Conservation (phyloP, 2,329 filamentous ascomycete species). For the Aspergillus texensis region DNA sequence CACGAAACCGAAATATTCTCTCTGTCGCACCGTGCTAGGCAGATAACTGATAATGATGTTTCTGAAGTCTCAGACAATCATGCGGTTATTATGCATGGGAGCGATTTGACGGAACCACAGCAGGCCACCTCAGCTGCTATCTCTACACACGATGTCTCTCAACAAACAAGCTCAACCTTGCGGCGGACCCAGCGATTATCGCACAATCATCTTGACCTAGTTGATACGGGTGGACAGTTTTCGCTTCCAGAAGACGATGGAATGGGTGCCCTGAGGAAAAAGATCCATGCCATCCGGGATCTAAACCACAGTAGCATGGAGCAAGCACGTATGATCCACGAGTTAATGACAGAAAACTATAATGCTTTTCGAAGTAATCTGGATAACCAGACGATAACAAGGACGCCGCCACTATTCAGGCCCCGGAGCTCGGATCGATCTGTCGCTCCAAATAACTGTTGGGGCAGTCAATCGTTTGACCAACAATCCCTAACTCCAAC, state of each 20-base stretch:
- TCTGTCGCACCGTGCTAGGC: neutral
- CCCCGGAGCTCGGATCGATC: conserved; percentile 29
- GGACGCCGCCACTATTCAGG: conserved; percentile 29
- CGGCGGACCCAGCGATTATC: conserved; percentile 4
- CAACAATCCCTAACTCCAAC: conserved; percentile 29
- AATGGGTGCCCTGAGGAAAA: conserved; percentile 67
- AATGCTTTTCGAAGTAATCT: conserved; percentile 45
- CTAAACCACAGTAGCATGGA: conserved; percentile 61
- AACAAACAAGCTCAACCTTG: neutral
- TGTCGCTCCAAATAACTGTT: conserved; percentile 34
- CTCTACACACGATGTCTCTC: conserved; percentile 4
- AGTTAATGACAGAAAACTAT: conserved; percentile 70
- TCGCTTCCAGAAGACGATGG: conserved; percentile 75
- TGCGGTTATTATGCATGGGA: neutral
- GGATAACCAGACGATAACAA: conserved; percentile 20
- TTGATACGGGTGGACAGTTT: conserved; percentile 21
- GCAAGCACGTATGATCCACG: conserved; percentile 73
- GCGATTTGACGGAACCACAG: neutral
- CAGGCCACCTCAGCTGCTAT: neutral
- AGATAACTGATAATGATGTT: neutral
- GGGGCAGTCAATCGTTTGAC: conserved; percentile 33
- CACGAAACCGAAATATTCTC: conserved; percentile 5
- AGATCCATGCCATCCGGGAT: conserved; percentile 70
- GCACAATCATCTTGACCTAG: conserved; percentile 13
- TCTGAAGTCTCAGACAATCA: neutral